A percentile compares a stretch with the other conserved stretches of the same genome.
Conservation (phyloP, 2,329 filamentous ascomycete species). For the Teratosphaeria gauchensis region DNA sequence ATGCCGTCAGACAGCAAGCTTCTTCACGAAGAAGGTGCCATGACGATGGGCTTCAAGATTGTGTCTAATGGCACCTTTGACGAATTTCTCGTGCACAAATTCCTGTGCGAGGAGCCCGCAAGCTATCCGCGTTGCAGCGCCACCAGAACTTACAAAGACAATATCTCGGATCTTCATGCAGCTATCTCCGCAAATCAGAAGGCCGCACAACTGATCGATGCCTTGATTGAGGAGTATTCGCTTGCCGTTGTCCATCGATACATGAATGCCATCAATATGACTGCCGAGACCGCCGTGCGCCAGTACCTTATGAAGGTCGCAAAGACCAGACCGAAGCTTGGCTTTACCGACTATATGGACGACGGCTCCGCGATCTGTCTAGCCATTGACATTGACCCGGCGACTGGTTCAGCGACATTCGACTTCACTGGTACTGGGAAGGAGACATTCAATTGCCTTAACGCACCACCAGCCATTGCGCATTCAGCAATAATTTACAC, state of each 20-base stretch:
- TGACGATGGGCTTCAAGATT: conserved; percentile 6
- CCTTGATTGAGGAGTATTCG: conserved; percentile 27
- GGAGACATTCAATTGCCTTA: conserved; percentile 26
- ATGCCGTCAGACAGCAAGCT: conserved; percentile 36
- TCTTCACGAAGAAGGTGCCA: conserved; percentile 38
- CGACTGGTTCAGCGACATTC: conserved; percentile 26
- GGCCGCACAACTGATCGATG: conserved; percentile 27
- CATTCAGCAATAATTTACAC: conserved; percentile 28
- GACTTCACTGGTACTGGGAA: conserved; percentile 33
- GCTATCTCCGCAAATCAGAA: conserved; percentile 27
- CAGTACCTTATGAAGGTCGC: conserved; percentile 19
- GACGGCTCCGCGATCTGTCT: conserved; percentile 30
- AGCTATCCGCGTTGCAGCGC: conserved; percentile 31
- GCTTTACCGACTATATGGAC: conserved; percentile 32
- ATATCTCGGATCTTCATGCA: conserved; percentile 28
- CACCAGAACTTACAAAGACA: conserved; percentile 25
- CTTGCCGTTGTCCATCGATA: conserved; percentile 30
- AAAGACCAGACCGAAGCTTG: conserved; percentile 9
- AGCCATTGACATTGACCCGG: conserved; percentile 24
- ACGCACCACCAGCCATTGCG: conserved; percentile 30
- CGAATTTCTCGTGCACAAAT: conserved; percentile 20
- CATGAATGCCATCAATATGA: conserved; percentile 31
- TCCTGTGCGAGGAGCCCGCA: conserved; percentile 59
- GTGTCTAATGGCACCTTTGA: conserved; percentile 5
- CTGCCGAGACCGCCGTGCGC: conserved; percentile 27